Percentiles rank a stretch among this genome's conserved stretches.
Evolutionary conservation across 129 eudicot genomes (phyloP).

Genomic region (Logfia minima): DNA sequence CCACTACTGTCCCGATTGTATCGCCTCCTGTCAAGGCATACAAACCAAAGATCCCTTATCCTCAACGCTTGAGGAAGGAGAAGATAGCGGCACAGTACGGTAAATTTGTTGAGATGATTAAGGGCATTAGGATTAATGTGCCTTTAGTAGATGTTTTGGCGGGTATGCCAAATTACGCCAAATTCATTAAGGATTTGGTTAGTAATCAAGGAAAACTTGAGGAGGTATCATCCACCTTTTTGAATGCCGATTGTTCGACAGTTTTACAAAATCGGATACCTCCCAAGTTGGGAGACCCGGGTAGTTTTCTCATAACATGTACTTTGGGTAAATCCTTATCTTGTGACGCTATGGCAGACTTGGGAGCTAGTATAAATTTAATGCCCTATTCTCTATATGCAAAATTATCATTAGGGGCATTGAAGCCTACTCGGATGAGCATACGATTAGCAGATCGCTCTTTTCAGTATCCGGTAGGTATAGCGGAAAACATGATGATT

Average conservation of each 20-base stretch:
- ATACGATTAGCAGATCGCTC: not conserved
- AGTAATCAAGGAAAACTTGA: not conserved
- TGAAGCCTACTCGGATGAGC: not conserved
- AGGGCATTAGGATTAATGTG: not conserved
- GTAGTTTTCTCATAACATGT: too few relatives aligned
- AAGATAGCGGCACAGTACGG: too few relatives aligned
- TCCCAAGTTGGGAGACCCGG: too few relatives aligned
- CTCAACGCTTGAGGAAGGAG: not conserved
- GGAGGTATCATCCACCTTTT: not conserved
- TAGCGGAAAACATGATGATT: too few relatives aligned
- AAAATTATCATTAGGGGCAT: not conserved
- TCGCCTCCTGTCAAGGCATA: not conserved
- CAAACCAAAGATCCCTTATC: not conserved
- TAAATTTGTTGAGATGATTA: not conserved
- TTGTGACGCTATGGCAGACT: too few relatives aligned
- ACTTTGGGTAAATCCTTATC: too few relatives aligned
- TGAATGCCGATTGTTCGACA: not conserved
- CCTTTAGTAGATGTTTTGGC: not conserved
- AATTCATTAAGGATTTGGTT: not conserved
- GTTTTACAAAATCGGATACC: too few relatives aligned
- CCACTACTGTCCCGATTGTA: not conserved
- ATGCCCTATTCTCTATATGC: not conserved
- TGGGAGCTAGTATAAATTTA: not conserved
- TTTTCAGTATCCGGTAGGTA: too few relatives aligned
- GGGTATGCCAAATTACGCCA: not conserved